These are phyloP conservation scores for Trichoderma parareesei DNA, from an alignment of 495 filamentous ascomycete genomes.

Conservation along the genomic window DNA sequence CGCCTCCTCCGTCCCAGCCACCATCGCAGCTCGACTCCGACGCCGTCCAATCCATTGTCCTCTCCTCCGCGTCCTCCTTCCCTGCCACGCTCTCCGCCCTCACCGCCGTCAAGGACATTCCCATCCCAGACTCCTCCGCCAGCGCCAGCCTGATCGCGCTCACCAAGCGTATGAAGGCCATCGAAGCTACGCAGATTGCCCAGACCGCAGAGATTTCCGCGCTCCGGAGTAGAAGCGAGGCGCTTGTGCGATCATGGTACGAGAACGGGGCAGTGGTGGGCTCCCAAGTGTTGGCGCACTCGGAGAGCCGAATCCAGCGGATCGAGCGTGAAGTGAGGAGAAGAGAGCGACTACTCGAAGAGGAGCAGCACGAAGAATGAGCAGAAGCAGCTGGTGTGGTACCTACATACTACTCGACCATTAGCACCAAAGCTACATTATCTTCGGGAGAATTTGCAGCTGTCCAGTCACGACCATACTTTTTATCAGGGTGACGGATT, in stretches of 20 bases:
- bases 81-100: conserved; percentile 70
- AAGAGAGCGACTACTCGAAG: conserved; percentile 36
- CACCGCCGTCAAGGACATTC: conserved; percentile 65
- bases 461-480: too few species aligned
- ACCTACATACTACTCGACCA: too few species aligned
- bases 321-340: conserved; percentile 59
- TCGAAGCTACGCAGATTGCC: conserved; percentile 55
- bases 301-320: conserved; percentile 58
- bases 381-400: neutral
- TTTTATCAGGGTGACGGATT: too few species aligned
- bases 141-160: conserved; percentile 63
- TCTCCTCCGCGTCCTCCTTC: conserved; percentile 66
- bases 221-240: conserved; percentile 64
- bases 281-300: conserved; percentile 65
- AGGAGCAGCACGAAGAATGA: conserved; percentile 10
- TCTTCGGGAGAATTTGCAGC: neutral
- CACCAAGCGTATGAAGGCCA: conserved; percentile 59
- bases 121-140: conserved; percentile 59
- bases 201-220: conserved; percentile 67
- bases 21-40: conserved; percentile 36
- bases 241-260: conserved; percentile 72
- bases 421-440: neutral
- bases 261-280: conserved; percentile 59
- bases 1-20: conserved; percentile 26
- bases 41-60: conserved; percentile 56